phyloP scores from a whole-genome alignment of 1,284 basidiomycete genomes.

The Puccinia horiana region DNA sequence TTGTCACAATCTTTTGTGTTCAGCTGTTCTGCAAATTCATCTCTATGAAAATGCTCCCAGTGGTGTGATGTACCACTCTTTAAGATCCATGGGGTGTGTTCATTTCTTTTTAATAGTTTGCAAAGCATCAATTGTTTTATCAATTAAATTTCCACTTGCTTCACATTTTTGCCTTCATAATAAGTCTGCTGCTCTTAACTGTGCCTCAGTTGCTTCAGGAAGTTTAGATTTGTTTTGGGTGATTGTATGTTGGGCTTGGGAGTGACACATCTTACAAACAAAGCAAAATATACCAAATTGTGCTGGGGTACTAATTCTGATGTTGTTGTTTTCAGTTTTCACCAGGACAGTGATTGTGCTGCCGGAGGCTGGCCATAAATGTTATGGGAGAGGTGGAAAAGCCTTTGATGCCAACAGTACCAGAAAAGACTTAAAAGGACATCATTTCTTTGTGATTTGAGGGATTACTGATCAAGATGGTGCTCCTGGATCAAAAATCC shows the following conservation, averaged over 20 bases:
- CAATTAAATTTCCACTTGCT: not conserved
- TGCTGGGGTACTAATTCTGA: no score
- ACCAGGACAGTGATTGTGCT: constrained; percentile 89
- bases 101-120: not conserved
- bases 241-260: constrained; percentile 58
- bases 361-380: constrained; percentile 80
- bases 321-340: constrained; percentile 58
- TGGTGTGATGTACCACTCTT: constrained; percentile 82
- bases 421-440: constrained; percentile 53
- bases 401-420: constrained; percentile 43
- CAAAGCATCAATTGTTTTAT: not conserved
- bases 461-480: constrained; percentile 35
- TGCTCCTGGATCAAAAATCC: constrained; percentile 22
- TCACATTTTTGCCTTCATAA: constrained; percentile 2
- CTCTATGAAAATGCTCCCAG: constrained; percentile 69
- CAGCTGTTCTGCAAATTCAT: constrained; percentile 88
- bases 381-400: constrained; percentile 62
- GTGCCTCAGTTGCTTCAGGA: constrained; percentile 55
- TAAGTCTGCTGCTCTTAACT: constrained; percentile 57
- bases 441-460: constrained; percentile 54
- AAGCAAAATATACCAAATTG: not conserved
- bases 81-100: constrained; percentile 74
- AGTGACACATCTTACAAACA: not conserved
- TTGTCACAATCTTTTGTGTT: constrained; percentile 77
- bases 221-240: constrained; percentile 57